Evolutionary conservation across 1,284 basidiomycete species (phyloP), one percentile per base, ranked within the genome.

Genomic region (Microbotryomycetes sp.): DNA sequence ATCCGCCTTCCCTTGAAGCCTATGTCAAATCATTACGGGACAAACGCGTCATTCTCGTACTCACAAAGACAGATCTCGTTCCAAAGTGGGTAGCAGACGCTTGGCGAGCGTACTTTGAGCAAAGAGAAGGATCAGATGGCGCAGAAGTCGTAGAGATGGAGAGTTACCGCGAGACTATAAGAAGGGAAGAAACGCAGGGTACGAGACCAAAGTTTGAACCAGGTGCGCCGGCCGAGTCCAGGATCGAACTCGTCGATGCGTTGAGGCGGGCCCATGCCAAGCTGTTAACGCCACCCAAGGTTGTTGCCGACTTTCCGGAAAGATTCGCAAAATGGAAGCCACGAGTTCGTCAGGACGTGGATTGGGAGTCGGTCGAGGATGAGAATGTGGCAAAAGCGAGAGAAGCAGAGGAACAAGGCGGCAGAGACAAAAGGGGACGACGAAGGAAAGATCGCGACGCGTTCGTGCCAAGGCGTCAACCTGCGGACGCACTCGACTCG

Each of bases 1-100:
- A 79, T 56, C 81, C 81, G 0, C 77, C 79, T 0, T 80, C 79
- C 0, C 72, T 83, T 5, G 75, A 78, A 41, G 63, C 73, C 1
- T 81, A 81, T 68, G 70, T 83, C 45, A 69, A 75, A 26, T 70
- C 75, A 3, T 21, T 49, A 15, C 46, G 55, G 59, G 70, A 72
- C 6, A 79, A 80, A 49, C 85, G 85, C 63, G 76, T 87, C 61
- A 84, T 94, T 53, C 79, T 94, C 47, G 85, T 92, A 46, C 80
- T 88, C 15, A 93, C 90, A 6, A 94, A 93, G 73, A 82, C 85
- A 23, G 91, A 91, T 74, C 85, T 89, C 15, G 80, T 86, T 84
- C 52, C 78, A 79, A 6, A 75, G 70, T 21, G 80, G 82, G 45
- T 68, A 30, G 80, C 83, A 4, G 76, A 79, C 4, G 83, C 83